Conservation (phyloP, 768 basidiomycete species). For the Hemileccinum rubropunctum region DNA sequence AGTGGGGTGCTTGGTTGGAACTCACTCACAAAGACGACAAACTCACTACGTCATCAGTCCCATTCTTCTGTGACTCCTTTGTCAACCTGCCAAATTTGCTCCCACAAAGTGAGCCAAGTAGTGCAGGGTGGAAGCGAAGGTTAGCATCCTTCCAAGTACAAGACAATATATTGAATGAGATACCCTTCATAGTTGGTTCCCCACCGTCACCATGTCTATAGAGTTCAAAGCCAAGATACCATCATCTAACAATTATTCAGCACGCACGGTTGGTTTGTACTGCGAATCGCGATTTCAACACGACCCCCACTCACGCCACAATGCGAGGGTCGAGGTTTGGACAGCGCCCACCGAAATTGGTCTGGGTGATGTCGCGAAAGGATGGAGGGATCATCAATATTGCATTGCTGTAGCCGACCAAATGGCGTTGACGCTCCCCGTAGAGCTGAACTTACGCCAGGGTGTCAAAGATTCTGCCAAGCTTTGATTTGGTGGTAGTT, state of each 20-base stretch:
- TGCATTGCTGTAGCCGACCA: slow-evolving; percentile 63
- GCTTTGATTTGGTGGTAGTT: slow-evolving; percentile 16
- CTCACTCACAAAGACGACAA: slow-evolving; percentile 46
- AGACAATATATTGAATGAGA: neutral
- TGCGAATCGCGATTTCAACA: slow-evolving; percentile 50
- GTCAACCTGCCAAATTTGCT: slow-evolving; percentile 45
- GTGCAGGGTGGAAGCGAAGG: slow-evolving; percentile 15
- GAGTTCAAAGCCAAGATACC: slow-evolving; percentile 66
- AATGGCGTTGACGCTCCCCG: slow-evolving; percentile 54
- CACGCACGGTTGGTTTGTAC: slow-evolving; percentile 58
- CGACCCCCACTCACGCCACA: slow-evolving; percentile 55
- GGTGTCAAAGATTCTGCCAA: slow-evolving; percentile 15
- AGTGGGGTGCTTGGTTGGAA: slow-evolving; percentile 55
- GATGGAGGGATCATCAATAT: slow-evolving; percentile 63
- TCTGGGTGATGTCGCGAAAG: slow-evolving; percentile 37
- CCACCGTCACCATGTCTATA: slow-evolving; percentile 57
- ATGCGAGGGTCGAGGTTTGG: slow-evolving; percentile 62
- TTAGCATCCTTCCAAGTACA: slow-evolving; percentile 1
- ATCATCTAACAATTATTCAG: slow-evolving; percentile 38
- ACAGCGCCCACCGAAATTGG: slow-evolving; percentile 57
- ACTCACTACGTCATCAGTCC: slow-evolving; percentile 47
- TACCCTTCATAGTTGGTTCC: slow-evolving; percentile 52
- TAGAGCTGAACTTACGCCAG: slow-evolving; percentile 26
- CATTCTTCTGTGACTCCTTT: slow-evolving; percentile 58
- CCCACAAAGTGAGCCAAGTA: slow-evolving; percentile 44